Evolutionary conservation across 257 asterid species (phyloP).

Genomic region (Solanum virginianum): DNA sequence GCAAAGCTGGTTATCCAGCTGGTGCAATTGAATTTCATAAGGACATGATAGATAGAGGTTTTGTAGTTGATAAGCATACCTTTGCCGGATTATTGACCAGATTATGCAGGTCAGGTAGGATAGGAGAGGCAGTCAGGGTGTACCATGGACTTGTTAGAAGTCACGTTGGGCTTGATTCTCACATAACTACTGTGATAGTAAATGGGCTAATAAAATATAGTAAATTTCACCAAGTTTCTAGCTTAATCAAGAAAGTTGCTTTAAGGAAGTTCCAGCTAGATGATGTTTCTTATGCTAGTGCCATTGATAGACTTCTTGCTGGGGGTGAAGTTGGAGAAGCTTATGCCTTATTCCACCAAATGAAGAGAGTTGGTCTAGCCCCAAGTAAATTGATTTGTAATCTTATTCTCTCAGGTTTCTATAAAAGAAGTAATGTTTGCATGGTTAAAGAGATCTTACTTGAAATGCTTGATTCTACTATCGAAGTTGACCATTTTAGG

Average conservation of each 20-base stretch:
- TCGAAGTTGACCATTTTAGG: constrained; percentile 21
- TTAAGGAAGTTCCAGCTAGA: constrained; percentile 37
- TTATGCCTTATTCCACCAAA: constrained; percentile 31
- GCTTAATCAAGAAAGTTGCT: constrained; percentile 27
- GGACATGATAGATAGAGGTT: constrained; percentile 61
- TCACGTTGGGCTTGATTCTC: constrained; percentile 30
- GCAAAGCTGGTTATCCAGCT: constrained; percentile 53
- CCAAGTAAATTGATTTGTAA: constrained; percentile 39
- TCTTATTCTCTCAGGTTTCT: constrained; percentile 33
- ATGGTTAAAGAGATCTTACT: constrained; percentile 27
- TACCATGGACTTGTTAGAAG: constrained; percentile 38
- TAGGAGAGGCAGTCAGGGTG: constrained; percentile 42
- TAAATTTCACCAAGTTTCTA: constrained; percentile 22
- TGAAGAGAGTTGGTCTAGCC: constrained; percentile 38
- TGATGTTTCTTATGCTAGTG: constrained; percentile 40
- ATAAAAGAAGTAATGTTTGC: constrained; percentile 26
- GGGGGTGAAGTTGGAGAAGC: constrained; percentile 38
- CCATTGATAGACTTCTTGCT: constrained; percentile 38
- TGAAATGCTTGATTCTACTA: constrained; percentile 35
- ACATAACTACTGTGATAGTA: constrained; percentile 44
- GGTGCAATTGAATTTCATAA: constrained; percentile 57
- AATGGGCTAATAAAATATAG: constrained; percentile 49
- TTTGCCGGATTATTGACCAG: constrained; percentile 49
- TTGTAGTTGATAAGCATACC: constrained; percentile 55
- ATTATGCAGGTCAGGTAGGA: constrained; percentile 42